phyloP scores from a whole-genome alignment of 2,329 filamentous ascomycete species.

The Beauveria bassiana region DNA sequence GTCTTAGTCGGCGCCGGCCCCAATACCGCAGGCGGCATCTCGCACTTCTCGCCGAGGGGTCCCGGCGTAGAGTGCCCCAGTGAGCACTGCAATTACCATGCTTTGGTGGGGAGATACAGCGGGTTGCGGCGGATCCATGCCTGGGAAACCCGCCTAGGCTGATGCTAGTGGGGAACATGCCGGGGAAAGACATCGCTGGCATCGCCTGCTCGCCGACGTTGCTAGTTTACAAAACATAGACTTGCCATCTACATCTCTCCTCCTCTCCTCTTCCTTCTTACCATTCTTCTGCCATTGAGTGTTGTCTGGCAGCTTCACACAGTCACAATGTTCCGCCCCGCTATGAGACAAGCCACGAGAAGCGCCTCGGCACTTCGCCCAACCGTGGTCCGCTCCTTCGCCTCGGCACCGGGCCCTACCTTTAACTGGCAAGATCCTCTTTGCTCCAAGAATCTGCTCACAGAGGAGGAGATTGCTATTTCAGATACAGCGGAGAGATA shows the following conservation, averaged over 20 bases:
- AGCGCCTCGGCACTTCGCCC: constrained; percentile 11
- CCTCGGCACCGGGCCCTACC: constrained; percentile 25
- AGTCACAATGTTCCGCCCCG: constrained; percentile 15
- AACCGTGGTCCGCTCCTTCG: constrained; percentile 24
- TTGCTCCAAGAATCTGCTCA: constrained; percentile 64
- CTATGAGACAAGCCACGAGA: constrained; percentile 14
- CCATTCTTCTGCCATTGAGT: background rate
- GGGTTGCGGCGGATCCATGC: constrained; percentile 8
- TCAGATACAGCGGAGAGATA: constrained; percentile 87
- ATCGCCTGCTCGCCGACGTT: background rate
- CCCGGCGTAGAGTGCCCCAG: background rate
- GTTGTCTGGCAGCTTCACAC: background rate
- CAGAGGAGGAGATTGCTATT: constrained; percentile 86
- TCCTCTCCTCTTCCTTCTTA: background rate
- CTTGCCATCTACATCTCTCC: background rate
- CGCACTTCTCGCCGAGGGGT: constrained; percentile 7
- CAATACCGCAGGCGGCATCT: background rate
- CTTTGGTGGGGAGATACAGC: constrained; percentile 1
- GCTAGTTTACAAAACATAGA: constrained; percentile 3
- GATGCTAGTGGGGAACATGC: constrained; percentile 1
- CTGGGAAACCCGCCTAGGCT: background rate
- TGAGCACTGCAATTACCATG: background rate
- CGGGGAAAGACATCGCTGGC: background rate
- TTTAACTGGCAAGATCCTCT: constrained; percentile 96
- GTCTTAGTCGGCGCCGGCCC: background rate